These are phyloP conservation scores for Tylopilus cervinicoccineus DNA, from an alignment of 768 basidiomycete species.

Conservation along the genomic window DNA sequence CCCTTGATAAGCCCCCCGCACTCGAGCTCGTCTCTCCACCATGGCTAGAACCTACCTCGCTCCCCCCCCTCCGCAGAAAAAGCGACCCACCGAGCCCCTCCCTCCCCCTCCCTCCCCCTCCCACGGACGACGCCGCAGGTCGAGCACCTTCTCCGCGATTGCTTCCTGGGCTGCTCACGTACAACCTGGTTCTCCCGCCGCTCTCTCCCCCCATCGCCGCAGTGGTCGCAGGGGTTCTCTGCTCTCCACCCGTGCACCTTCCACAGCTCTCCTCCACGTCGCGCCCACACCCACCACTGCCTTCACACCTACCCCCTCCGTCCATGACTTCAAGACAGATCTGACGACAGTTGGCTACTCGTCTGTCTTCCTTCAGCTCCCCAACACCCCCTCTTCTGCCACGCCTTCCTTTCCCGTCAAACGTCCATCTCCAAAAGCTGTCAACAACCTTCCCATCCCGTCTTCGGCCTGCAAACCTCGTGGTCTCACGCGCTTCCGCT, in stretches of 20 bases:
- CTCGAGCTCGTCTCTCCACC: not conserved
- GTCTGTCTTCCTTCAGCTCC: constrained; percentile 58
- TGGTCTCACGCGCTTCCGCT: constrained; percentile 45
- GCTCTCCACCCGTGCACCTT: constrained; percentile 36
- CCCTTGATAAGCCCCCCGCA: constrained; percentile 17
- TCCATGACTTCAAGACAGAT: constrained; percentile 47
- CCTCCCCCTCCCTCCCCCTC: constrained; percentile 17
- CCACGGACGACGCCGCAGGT: constrained; percentile 28
- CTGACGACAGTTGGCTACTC: constrained; percentile 63
- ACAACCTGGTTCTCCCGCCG: constrained; percentile 63
- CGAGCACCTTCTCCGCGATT: constrained; percentile 48
- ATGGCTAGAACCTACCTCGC: constrained; percentile 34
- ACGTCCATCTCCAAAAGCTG: constrained; percentile 1
- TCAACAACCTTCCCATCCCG: constrained; percentile 18
- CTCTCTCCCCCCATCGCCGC: constrained; percentile 37
- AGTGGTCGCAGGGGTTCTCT: too few relatives aligned
- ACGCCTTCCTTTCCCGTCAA: constrained; percentile 9
- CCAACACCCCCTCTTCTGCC: constrained; percentile 41
- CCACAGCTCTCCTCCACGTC: constrained; percentile 47
- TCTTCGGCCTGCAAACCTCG: constrained; percentile 20
- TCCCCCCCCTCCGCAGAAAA: constrained; percentile 37
- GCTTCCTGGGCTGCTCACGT: constrained; percentile 61
- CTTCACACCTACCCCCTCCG: constrained; percentile 36
- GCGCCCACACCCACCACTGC: constrained; percentile 38
- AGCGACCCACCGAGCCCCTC: constrained; percentile 30